Percentiles rank a stretch among this genome's conserved stretches.
Evolutionary conservation across 345 rosid species (phyloP).

Genomic region (Erucastrum elatum): DNA sequence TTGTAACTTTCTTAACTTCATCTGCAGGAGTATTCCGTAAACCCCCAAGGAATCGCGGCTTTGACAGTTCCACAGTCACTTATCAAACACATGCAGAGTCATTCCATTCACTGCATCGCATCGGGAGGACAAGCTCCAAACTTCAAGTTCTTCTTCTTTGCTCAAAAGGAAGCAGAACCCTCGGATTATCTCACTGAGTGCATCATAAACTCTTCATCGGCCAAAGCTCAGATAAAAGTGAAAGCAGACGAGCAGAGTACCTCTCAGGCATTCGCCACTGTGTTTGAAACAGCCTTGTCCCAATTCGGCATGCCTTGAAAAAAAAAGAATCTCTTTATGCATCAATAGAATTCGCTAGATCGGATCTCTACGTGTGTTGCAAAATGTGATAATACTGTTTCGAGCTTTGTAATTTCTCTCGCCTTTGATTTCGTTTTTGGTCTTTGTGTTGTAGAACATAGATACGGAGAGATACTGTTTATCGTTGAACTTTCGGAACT

Average conservation of each 20-base stretch:
- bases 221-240: constrained; percentile 71
- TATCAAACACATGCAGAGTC: constrained; percentile 77
- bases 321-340: background rate
- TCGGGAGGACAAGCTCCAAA: constrained; percentile 91
- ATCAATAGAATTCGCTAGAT: constrained; percentile 10
- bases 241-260: constrained; percentile 84
- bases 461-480: background rate
- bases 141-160: constrained; percentile 94
- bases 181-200: constrained; percentile 76
- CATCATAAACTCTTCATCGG: constrained; percentile 75
- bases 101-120: constrained; percentile 88
- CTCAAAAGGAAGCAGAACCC: constrained; percentile 75
- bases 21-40: constrained; percentile 62
- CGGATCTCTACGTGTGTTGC: constrained; percentile 23
- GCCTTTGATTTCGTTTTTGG: background rate
- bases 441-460: background rate
- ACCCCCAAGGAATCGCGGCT: constrained; percentile 63
- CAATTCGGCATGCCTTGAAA: constrained; percentile 51
- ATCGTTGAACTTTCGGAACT: background rate
- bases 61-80: constrained; percentile 68
- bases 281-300: constrained; percentile 71
- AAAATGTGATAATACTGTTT: constrained; percentile 14
- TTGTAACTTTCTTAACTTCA: constrained; percentile 14
- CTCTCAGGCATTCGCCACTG: constrained; percentile 55
- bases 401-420: constrained; percentile 30